Conservation (phyloP, 768 basidiomycete species). For the Serendipita sp. region DNA sequence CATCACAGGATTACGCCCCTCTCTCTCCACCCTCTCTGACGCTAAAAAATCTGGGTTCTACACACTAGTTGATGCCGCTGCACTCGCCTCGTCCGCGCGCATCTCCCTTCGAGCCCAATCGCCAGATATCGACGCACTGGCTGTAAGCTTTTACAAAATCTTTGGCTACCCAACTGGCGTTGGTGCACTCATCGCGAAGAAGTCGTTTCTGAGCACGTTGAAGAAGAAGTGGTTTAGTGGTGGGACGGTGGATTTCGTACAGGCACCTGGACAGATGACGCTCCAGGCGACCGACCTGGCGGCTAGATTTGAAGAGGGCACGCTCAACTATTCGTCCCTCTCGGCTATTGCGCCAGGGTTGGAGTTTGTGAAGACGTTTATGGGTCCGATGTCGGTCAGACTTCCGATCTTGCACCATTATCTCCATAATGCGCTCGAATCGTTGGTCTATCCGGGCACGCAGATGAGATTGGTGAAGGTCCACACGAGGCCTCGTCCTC, state of each 20-base stretch:
- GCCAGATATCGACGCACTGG: slow-evolving; percentile 53
- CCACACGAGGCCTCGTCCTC: slow-evolving; percentile 29
- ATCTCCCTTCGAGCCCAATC: slow-evolving; percentile 42
- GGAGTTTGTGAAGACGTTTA: slow-evolving; percentile 57
- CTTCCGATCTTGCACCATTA: slow-evolving; percentile 52
- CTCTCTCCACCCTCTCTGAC: slow-evolving; percentile 44
- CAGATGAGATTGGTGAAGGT: slow-evolving; percentile 48
- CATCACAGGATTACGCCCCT: slow-evolving; percentile 22
- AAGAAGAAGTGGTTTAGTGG: slow-evolving; percentile 63
- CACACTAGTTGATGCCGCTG: slow-evolving; percentile 69
- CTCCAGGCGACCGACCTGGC: slow-evolving; percentile 42
- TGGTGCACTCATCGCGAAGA: slow-evolving; percentile 60
- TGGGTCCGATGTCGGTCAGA: slow-evolving; percentile 62
- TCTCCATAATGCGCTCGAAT: slow-evolving; percentile 36
- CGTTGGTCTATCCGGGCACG: slow-evolving; percentile 43
- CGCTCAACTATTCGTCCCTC: slow-evolving; percentile 63
- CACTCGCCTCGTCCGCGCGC: slow-evolving; percentile 53
- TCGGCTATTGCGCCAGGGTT: slow-evolving; percentile 68
- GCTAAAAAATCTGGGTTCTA: slow-evolving; percentile 54
- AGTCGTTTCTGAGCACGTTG: slow-evolving; percentile 42
- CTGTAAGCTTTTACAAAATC: slow-evolving; percentile 79
- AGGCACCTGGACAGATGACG: slow-evolving; percentile 56
- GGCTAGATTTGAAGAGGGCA: slow-evolving; percentile 79
- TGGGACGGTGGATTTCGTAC: slow-evolving; percentile 31
- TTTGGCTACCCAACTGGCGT: slow-evolving; percentile 77